These are phyloP conservation scores for Phytophthora niederhauseri DNA, from an alignment of 352 stramenopile species.

Conservation along the genomic window DNA sequence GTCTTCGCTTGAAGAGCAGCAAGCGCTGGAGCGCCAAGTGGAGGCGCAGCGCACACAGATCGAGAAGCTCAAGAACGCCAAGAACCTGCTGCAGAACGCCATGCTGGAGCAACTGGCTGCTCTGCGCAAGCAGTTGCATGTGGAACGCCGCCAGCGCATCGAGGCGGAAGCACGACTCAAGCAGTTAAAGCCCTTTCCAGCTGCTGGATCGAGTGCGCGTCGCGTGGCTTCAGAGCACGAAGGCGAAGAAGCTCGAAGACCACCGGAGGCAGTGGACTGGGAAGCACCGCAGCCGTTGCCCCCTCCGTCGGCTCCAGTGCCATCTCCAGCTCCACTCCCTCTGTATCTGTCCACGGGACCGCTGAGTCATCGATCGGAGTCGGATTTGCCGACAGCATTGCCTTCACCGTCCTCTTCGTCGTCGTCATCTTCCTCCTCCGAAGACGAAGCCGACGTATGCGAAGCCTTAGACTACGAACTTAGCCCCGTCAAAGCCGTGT, in stretches of 20 bases:
- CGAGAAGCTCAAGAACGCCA: slow-evolving; percentile 78
- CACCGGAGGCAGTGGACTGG: slow-evolving; percentile 24
- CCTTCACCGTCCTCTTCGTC: slow-evolving; percentile 30
- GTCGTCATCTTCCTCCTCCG: slow-evolving; percentile 42
- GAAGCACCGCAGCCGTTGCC: slow-evolving; percentile 56
- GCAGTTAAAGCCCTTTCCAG: slow-evolving; percentile 35
- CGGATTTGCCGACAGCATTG: slow-evolving; percentile 28
- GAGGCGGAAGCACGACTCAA: slow-evolving; percentile 74
- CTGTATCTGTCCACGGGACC: slow-evolving; percentile 33
- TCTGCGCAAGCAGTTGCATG: slow-evolving; percentile 77
- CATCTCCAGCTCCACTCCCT: slow-evolving; percentile 41
- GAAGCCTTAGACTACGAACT: slow-evolving; percentile 27
- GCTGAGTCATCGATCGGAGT: slow-evolving; percentile 10
- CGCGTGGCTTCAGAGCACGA: not conserved
- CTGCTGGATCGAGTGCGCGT: not conserved
- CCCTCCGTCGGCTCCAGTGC: slow-evolving; percentile 42
- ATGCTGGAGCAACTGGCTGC: slow-evolving; percentile 85
- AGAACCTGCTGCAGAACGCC: slow-evolving; percentile 78
- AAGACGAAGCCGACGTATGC: slow-evolving; percentile 23
- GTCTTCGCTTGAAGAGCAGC: slow-evolving; percentile 80
- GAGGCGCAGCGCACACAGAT: slow-evolving; percentile 71
- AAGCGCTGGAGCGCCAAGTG: slow-evolving; percentile 62
- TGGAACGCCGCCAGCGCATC: slow-evolving; percentile 70
- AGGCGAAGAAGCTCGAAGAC: slow-evolving; percentile 4
- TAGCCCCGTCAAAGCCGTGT: slow-evolving; percentile 13